These are phyloP conservation scores for Cordyceps militaris DNA, from an alignment of 2,329 filamentous ascomycete genomes.

Conservation along the genomic window DNA sequence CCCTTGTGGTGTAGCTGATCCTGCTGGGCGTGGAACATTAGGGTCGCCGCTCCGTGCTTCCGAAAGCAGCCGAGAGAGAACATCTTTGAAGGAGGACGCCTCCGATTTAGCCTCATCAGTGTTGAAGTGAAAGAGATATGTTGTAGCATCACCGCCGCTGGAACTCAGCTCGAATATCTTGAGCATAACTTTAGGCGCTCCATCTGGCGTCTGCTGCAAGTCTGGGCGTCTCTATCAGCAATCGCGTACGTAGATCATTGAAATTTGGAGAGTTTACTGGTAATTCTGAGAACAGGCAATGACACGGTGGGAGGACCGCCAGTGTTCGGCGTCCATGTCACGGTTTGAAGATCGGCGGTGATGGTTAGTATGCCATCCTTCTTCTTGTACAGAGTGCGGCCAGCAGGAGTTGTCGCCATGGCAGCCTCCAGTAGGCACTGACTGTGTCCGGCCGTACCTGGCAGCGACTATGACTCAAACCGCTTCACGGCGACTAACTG, in stretches of 20 bases:
- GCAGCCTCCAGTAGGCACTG: constrained; percentile 11
- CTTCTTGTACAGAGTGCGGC: constrained; percentile 82
- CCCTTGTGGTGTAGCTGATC: constrained; percentile 21
- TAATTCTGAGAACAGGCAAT: constrained; percentile 68
- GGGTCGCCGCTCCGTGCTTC: constrained; percentile 53
- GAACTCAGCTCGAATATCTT: constrained; percentile 76
- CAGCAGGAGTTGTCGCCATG: constrained; percentile 55
- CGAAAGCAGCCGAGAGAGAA: constrained; percentile 71
- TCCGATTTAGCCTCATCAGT: constrained; percentile 71
- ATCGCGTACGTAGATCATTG: not conserved
- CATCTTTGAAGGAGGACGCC: constrained; percentile 77
- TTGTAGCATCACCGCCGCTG: constrained; percentile 51
- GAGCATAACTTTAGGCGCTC: constrained; percentile 83
- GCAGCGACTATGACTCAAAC: not conserved
- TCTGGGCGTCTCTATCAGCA: constrained; percentile 43
- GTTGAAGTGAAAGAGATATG: constrained; percentile 86
- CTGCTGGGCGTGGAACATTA: constrained; percentile 41
- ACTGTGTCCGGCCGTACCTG: not conserved
- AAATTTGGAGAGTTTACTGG: constrained; percentile 53
- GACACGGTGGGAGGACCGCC: constrained; percentile 59
- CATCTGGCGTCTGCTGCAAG: constrained; percentile 88
- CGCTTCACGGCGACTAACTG: not conserved
- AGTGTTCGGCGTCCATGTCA: constrained; percentile 73
- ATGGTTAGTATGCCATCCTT: constrained; percentile 81
- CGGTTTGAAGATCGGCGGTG: constrained; percentile 61